These are phyloP conservation scores for Aspergillus terreus DNA, from an alignment of 2,329 filamentous ascomycete genomes.

Conservation along the genomic window DNA sequence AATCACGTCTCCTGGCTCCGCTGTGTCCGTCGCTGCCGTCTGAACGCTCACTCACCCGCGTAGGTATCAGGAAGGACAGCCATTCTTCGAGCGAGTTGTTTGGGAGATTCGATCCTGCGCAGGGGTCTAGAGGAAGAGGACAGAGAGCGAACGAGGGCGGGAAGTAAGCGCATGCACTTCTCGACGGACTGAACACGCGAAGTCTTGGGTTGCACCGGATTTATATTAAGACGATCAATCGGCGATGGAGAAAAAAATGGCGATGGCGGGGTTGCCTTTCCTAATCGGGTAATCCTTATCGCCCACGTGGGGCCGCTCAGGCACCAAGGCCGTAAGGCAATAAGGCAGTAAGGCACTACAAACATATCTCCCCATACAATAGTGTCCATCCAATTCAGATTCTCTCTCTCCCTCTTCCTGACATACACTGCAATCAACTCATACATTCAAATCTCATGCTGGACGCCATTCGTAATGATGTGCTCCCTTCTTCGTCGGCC, in stretches of 20 bases:
- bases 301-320: slow-evolving; percentile 21
- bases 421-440: too few relatives aligned
- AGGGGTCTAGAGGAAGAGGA: slow-evolving; percentile 21
- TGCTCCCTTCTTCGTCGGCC: slow-evolving; percentile 53
- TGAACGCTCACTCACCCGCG: slow-evolving; percentile 52
- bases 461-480: slow-evolving; percentile 62
- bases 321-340: background rate
- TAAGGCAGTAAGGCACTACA: too few relatives aligned
- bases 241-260: slow-evolving; percentile 16
- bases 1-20: background rate
- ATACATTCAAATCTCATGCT: background rate
- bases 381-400: too few relatives aligned
- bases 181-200: background rate
- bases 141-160: slow-evolving; percentile 5
- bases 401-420: too few relatives aligned
- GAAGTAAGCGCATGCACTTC: slow-evolving; percentile 10
- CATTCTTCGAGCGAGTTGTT: slow-evolving; percentile 43
- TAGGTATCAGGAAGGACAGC: slow-evolving; percentile 56
- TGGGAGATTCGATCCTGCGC: slow-evolving; percentile 29
- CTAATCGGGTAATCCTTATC: slow-evolving; percentile 24
- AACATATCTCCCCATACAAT: too few relatives aligned
- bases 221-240: background rate
- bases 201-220: background rate
- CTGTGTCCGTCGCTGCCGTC: background rate
- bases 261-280: slow-evolving; percentile 15